phyloP scores from a whole-genome alignment of 257 asterid species.

The Solanum corneliomulleri region DNA sequence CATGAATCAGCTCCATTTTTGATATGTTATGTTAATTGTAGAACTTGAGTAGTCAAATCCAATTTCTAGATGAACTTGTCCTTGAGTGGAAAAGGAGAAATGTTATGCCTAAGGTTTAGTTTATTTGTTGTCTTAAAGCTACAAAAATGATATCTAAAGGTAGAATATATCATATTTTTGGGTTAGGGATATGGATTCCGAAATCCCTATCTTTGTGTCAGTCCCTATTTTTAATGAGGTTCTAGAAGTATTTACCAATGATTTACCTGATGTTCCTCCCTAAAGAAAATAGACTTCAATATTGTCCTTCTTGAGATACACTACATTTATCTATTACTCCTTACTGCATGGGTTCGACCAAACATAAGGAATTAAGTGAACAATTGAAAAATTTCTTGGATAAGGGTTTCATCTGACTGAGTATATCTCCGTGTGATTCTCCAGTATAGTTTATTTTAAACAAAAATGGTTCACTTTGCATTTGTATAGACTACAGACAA shows the following conservation, averaged over 20 bases:
- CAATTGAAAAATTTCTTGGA: background rate
- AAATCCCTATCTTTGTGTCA: background rate
- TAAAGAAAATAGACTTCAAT: no score
- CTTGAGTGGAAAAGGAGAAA: background rate
- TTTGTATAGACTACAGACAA: background rate
- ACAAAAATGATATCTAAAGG: background rate
- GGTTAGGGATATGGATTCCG: background rate
- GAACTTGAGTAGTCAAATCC: background rate
- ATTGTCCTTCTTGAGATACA: background rate
- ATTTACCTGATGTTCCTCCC: background rate
- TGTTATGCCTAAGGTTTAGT: background rate
- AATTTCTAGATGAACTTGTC: background rate
- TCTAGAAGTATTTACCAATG: background rate
- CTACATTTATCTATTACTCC: background rate
- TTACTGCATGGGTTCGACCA: background rate
- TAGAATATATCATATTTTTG: background rate
- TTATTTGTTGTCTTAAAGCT: background rate
- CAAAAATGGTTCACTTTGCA: background rate
- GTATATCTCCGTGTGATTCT: background rate
- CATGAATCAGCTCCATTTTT: background rate
- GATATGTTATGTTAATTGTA: background rate
- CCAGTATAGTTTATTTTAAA: background rate
- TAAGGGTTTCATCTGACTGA: background rate
- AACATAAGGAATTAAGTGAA: no score
- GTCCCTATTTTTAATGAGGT: background rate